Base-by-base conservation (phyloP, 2,329 filamentous ascomycete species). In the Colletotrichum cereale region DNA sequence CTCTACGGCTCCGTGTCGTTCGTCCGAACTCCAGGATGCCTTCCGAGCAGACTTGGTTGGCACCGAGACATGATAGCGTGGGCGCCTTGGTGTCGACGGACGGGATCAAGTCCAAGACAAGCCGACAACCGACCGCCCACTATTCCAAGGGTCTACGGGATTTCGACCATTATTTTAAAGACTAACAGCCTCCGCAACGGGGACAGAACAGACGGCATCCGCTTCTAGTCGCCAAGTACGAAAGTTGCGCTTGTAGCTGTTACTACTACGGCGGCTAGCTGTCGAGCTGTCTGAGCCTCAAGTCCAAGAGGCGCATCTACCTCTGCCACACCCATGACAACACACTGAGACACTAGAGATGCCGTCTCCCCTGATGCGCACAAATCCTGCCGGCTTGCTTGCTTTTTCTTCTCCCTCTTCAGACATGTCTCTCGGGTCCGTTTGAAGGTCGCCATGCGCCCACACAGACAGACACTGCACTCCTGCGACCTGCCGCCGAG, bases 61-160 rank as follows among this genome's bases (percentile, higher is more conserved):
- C 44, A 58, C 68, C 58, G 64, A 71, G 57, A 62, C 68, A 62
- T 14, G 31, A 63, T 58, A 52, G 68, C 52, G 64, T 65, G 36
- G 50, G 31, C 64, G 64, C 40, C 53, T 67, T 62, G 40, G 21
- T 52, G n/a, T 50, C 58, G 68, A 71, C 68, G 42, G 52, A 57
- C 52, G 64, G 64, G 36, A 58, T 44, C 40, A 18, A 3, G 64
- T 58, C 57, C 64, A 52, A 62, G 50, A 67, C 57, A 67, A 48
- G 57, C 50, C 50, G 56, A 71, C 67, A 38, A 58, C 42, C 38
- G 21, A 40, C 48, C 36, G 36, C 18, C 36, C 53, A 18, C 26
- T 58, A 10, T 11, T 24, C 21, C 5, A 34, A 64, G 50, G 60
- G 50, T 31, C 60, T 50, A 38, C 50, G 53, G 34, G 24, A 38